Evolutionary conservation across 176 grass and related monocot species (phyloP).

Genomic region (Eremochloa ophiuroides): DNA sequence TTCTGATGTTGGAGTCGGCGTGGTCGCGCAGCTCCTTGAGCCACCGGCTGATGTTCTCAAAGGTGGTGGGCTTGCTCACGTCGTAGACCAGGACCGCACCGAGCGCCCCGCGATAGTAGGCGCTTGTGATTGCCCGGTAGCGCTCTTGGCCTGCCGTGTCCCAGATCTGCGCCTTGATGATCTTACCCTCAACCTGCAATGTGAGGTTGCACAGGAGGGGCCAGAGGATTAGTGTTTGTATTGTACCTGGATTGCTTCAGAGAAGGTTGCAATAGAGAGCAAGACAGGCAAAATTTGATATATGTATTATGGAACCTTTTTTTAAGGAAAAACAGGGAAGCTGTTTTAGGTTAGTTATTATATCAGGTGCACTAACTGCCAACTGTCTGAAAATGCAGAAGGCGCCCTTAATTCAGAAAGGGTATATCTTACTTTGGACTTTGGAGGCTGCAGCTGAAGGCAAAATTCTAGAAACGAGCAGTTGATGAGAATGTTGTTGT

Average conservation of each 20-base stretch:
- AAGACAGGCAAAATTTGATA: no score
- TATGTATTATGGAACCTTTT: no score
- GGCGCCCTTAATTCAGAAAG: neutral
- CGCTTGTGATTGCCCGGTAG: conserved; percentile 81
- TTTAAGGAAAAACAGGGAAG: neutral
- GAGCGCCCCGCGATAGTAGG: conserved; percentile 87
- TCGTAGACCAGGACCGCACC: conserved; percentile 82
- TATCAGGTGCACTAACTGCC: neutral
- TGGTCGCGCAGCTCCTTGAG: conserved; percentile 88
- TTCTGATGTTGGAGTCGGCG: conserved; percentile 69
- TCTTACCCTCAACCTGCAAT: conserved; percentile 69
- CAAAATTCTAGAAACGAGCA: no score
- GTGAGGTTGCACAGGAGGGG: neutral
- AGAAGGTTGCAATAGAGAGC: no score
- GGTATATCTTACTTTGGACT: no score
- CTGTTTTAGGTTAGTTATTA: neutral
- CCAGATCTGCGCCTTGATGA: conserved; percentile 96
- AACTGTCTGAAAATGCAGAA: neutral
- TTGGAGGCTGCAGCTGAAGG: neutral
- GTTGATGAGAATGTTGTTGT: neutral
- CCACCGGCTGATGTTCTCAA: conserved; percentile 83
- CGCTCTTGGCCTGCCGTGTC: conserved; percentile 85
- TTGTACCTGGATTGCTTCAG: neutral
- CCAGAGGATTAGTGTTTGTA: neutral
- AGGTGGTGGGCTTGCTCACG: conserved; percentile 83